phyloP scores from a whole-genome alignment of 495 filamentous ascomycete genomes.

The Daldinia childiae region DNA sequence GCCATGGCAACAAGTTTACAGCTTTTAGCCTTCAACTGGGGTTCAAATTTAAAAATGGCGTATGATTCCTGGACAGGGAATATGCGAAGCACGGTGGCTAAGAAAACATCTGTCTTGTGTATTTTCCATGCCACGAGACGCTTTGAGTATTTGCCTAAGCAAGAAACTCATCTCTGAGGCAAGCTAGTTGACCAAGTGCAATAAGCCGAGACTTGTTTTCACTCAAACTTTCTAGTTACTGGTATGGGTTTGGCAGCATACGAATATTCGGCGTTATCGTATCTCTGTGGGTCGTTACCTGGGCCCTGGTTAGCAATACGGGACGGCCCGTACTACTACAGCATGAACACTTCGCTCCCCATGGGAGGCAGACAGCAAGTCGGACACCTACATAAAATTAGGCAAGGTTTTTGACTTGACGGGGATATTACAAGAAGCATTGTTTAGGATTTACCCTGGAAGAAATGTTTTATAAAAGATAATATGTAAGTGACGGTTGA shows the following conservation, averaged over 20 bases:
- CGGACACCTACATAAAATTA: neutral
- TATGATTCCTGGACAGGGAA: neutral
- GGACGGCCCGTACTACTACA: neutral
- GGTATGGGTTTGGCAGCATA: neutral
- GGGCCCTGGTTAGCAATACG: neutral
- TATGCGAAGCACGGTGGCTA: neutral
- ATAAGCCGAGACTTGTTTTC: neutral
- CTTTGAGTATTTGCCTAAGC: neutral
- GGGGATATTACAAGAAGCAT: neutral
- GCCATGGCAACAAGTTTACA: conserved; percentile 6
- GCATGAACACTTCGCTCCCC: neutral
- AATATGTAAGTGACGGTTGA: neutral
- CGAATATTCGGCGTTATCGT: neutral
- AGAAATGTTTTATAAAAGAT: neutral
- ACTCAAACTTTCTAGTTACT: neutral
- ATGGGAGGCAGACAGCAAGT: neutral
- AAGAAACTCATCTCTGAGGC: neutral
- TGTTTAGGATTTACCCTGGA: neutral
- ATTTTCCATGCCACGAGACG: neutral
- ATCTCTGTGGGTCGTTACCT: neutral
- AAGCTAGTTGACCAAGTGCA: neutral
- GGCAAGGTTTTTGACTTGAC: neutral
- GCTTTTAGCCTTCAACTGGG: conserved; percentile 18
- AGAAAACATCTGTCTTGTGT: neutral
- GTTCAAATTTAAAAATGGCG: conserved; percentile 17